Evolutionary conservation across 371 early-diverging fungal species (phyloP), one percentile per base, ranked within the genome.

Genomic region (Mucor plumbeus): DNA sequence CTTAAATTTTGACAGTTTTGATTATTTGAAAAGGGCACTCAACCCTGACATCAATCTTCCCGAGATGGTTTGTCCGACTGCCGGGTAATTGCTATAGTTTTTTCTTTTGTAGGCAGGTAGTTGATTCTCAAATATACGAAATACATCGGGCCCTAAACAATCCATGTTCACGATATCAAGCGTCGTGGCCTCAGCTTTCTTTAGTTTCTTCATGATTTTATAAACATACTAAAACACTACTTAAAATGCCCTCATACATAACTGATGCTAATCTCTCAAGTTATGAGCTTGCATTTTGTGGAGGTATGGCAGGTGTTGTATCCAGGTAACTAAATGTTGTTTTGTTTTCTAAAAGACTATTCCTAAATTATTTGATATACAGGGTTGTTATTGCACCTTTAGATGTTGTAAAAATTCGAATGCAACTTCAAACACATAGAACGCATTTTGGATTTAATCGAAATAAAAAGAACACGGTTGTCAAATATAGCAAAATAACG

Each of bases 361-460:
- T 26, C 3, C 26, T 26, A 26, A 26, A 26, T 26, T 1, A 26
- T 26, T 26, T 26, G 26, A 31, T 34, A 15, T 31, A 15, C n/a
- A 85, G 85, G 58, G 84, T 85, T 54, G 84, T 92, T 5, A 90
- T 95, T 38, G 90, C 96, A 6, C 98, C 97, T 8, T 73, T 97
- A 9, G 98, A 97, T 63, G 97, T 97, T 3, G 87, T 97, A 69
- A 97, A 97, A 76, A 96, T 94, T 64, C 86, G 94, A 10, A 79
- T 93, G 71, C 91, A 94, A 79, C 83, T 93, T 61, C 82, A 83
- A 61, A 73, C 78, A 3, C 80, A 76, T 62, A 59, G 72, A 33
- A 73, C 72, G 3, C 62, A 66, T 13, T 72, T 78, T 63, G 43
- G 62, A 10, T 61, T 68, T 36, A 35, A n/a, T 7, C 59, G 54